Conservation (phyloP, 495 filamentous ascomycete species). For the Trichoderma gamsii region DNA sequence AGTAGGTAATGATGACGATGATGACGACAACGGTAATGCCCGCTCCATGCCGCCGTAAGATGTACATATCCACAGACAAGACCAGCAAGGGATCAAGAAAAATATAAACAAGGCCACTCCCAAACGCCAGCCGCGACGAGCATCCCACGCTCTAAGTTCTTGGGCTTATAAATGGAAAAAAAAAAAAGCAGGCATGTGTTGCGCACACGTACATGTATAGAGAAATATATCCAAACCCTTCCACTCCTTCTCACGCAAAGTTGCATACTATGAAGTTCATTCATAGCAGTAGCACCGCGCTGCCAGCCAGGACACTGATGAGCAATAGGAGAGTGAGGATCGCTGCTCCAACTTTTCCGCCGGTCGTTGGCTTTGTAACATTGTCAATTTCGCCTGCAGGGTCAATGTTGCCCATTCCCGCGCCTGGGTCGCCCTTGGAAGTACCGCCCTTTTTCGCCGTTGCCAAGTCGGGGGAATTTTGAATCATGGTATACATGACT, state of each 20-base stretch:
- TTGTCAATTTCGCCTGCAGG: constrained; percentile 23
- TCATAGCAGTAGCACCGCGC: constrained; percentile 32
- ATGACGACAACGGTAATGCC: neutral
- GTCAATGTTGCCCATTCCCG: constrained; percentile 37
- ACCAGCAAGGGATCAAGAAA: neutral
- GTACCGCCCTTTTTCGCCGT: constrained; percentile 59
- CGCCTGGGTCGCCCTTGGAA: constrained; percentile 54
- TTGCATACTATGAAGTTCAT: constrained; percentile 22
- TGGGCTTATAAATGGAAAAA: neutral
- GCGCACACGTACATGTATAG: neutral
- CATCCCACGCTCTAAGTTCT: constrained; percentile 6
- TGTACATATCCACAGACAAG: constrained; percentile 1
- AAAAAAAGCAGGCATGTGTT: neutral
- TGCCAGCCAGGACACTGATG: constrained; percentile 44
- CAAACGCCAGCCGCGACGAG: constrained; percentile 7
- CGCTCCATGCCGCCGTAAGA: neutral
- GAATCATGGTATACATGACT: constrained; percentile 57
- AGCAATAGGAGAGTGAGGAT: constrained; percentile 57
- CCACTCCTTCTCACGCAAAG: neutral
- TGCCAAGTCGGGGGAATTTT: constrained; percentile 39
- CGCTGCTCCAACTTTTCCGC: constrained; percentile 58
- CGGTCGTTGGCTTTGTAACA: constrained; percentile 42
- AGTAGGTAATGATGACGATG: constrained; percentile 3
- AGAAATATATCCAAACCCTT: neutral
- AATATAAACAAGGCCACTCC: neutral